Conservation (phyloP, 352 stramenopile species). For the Thraustochytrium striatum region DNA sequence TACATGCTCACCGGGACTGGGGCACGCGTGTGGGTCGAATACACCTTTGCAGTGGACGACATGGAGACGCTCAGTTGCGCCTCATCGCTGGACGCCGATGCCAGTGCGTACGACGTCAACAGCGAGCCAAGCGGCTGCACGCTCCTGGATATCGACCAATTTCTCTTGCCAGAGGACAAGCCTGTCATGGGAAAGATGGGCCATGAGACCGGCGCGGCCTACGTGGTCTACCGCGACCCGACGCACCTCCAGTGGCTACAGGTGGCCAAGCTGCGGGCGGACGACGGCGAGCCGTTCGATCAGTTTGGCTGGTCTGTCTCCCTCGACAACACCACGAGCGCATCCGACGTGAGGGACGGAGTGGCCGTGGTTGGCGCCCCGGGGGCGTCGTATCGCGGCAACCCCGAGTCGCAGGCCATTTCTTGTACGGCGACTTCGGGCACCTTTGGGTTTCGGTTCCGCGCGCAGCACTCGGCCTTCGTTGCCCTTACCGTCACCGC, state of each 20-base stretch:
- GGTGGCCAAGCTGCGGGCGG: slow-evolving; percentile 4
- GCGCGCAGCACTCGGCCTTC: slow-evolving; percentile 56
- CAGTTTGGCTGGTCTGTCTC: slow-evolving; percentile 40
- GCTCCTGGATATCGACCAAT: slow-evolving; percentile 17
- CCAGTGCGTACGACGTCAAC: neutral
- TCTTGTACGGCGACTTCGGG: slow-evolving; percentile 58
- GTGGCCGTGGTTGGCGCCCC: slow-evolving; percentile 31
- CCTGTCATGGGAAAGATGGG: slow-evolving; percentile 41
- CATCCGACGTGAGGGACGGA: neutral
- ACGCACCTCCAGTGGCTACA: neutral
- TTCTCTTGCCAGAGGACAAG: slow-evolving; percentile 16
- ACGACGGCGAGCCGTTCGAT: slow-evolving; percentile 26
- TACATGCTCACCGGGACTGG: slow-evolving; percentile 17
- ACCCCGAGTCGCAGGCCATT: slow-evolving; percentile 71
- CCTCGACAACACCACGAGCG: slow-evolving; percentile 15
- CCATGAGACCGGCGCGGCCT: slow-evolving; percentile 12
- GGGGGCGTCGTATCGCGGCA: slow-evolving; percentile 6
- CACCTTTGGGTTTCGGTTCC: slow-evolving; percentile 14
- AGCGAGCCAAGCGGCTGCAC: slow-evolving; percentile 4
- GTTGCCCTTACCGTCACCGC: slow-evolving; percentile 64
- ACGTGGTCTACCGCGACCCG: slow-evolving; percentile 12
- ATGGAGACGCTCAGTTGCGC: slow-evolving; percentile 38
- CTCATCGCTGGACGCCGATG: neutral
- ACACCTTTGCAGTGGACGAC: slow-evolving; percentile 41
- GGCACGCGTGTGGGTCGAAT: slow-evolving; percentile 29